Evolutionary conservation across 2,329 filamentous ascomycete genomes (phyloP), one percentile per base, ranked within the genome.

Genomic region (Colletotrichum sp.): DNA sequence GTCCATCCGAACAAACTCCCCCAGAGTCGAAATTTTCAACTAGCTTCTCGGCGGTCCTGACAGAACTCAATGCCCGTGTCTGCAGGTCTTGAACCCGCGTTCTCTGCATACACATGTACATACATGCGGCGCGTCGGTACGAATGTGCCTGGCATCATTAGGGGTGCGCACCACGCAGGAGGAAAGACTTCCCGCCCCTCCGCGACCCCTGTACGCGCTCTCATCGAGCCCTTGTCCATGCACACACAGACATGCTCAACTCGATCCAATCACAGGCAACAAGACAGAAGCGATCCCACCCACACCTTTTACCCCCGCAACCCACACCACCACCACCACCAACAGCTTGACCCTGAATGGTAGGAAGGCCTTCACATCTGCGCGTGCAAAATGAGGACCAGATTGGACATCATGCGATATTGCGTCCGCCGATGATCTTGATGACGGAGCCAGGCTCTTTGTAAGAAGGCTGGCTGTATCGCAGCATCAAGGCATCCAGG

Each of bases 171-270:
- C 57, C 66, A 34, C 52, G 52, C 63, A 68, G 55, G 13, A 75
- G 72, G 72, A 72, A 52, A 65, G 26, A 65, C 73, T 72, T 68
- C 69, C 73, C 73, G 70, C 34, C 36, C 70, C 73, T 73, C 70
- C 70, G 70, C 70, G 70, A 69, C 57, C 73, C 73, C 39, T 76
- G 70, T 49, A 52, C 21, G 70, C 36, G 16, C n/a, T 36, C 69
- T 63, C 44, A 16, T n/a, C 59, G 24, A 34, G 59, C 28, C 70
- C 74, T 59, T 73, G 64, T 36, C 34, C 49, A 39, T 52, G 70
- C 57, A 68, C 28, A 28, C 57, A 68, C 28, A 28, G 64, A 30
- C 70, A 49, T 72, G 69, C 63, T 1, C 73, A 68, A 34, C 24
- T 63, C 44, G 57, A 34, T 34, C 44, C 69, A 75, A 71, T 68